Conservation (phyloP, 345 rosid genomes). For the Gossypium mustelinum region DNA sequence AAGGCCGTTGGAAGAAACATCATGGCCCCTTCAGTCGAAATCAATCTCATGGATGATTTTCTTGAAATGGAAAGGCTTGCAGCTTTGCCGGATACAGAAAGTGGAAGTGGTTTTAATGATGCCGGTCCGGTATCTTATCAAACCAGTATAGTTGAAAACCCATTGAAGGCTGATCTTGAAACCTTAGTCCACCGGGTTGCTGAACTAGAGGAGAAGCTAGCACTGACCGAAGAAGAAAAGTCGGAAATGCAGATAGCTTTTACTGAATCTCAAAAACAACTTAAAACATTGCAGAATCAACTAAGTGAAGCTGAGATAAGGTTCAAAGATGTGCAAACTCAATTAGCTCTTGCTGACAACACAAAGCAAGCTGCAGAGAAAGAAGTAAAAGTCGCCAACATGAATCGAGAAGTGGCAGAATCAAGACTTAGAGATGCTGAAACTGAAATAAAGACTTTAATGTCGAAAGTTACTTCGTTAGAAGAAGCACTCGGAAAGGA, state of each 20-base stretch:
- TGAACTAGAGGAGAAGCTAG: constrained; percentile 59
- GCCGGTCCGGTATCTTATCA: constrained; percentile 27
- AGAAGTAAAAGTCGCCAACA: constrained; percentile 38
- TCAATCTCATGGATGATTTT: constrained; percentile 92
- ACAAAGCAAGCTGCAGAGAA: constrained; percentile 47
- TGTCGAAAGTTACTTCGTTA: constrained; percentile 38
- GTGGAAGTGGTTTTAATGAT: constrained; percentile 31
- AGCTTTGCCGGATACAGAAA: constrained; percentile 38
- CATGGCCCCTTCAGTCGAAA: constrained; percentile 38
- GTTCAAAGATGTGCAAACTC: constrained; percentile 36
- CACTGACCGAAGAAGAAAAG: constrained; percentile 53
- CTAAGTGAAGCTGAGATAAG: constrained; percentile 42
- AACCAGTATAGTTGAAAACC: constrained; percentile 27
- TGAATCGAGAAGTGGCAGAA: constrained; percentile 40
- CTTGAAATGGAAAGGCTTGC: constrained; percentile 93
- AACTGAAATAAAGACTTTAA: constrained; percentile 47
- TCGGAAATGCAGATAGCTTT: constrained; percentile 43
- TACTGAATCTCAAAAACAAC: constrained; percentile 40
- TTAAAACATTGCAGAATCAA: constrained; percentile 36
- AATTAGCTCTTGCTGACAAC: constrained; percentile 38
- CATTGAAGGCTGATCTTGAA: constrained; percentile 45
- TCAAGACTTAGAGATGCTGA: constrained; percentile 48
- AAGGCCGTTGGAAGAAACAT: constrained; percentile 32
- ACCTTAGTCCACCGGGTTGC: constrained; percentile 41
- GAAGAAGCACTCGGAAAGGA: constrained; percentile 21